Conservation (phyloP, 1,139 yeast genomes). For the Debaryomycetaceae sp. region DNA sequence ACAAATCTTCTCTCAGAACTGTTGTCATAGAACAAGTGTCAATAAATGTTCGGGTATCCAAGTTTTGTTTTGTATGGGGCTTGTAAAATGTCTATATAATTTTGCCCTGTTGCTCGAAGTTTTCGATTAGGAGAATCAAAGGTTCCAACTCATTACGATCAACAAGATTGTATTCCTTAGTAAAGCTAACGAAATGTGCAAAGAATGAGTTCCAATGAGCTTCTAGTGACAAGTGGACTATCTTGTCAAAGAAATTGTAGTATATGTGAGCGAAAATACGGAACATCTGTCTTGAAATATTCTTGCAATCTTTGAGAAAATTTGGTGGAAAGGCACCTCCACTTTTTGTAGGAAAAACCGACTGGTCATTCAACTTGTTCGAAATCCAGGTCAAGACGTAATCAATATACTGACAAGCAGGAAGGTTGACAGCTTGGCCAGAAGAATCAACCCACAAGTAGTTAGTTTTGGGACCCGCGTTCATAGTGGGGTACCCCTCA, state of each 20-base stretch:
- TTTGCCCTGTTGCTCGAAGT: conserved; percentile 83
- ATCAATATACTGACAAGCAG: conserved; percentile 92
- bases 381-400: conserved; percentile 89
- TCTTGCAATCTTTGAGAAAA: conserved; percentile 76
- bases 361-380: conserved; percentile 82
- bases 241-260: conserved; percentile 89
- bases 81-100: conserved; percentile 33
- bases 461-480: conserved; percentile 89
- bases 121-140: conserved; percentile 68
- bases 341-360: conserved; percentile 85
- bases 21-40: too few species aligned
- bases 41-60: too few species aligned
- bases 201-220: conserved; percentile 98
- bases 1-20: too few species aligned
- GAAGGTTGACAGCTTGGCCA: conserved; percentile 76
- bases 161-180: conserved; percentile 76
- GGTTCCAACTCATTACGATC: conserved; percentile 82
- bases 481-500: conserved; percentile 89
- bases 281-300: conserved; percentile 88
- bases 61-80: background rate
- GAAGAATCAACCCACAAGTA: conserved; percentile 86
- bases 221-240: conserved; percentile 84
- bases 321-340: conserved; percentile 93
- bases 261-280: conserved; percentile 95
- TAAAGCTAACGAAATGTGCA: conserved; percentile 89